These are phyloP conservation scores for Tephrocybe sp. DNA, from an alignment of 768 basidiomycete genomes.

Conservation along the genomic window DNA sequence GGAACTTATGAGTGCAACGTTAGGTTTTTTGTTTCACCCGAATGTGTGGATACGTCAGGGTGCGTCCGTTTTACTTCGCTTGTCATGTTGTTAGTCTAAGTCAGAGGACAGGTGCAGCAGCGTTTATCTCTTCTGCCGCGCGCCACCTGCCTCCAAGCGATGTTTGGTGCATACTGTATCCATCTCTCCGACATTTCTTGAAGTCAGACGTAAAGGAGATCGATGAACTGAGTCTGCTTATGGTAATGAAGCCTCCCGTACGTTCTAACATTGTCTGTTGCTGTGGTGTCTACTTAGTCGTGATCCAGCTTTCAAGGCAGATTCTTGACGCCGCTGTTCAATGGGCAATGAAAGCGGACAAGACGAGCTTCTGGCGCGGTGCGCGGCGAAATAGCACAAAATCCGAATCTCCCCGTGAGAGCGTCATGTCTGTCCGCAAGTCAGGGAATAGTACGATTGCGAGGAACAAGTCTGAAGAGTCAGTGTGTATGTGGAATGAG, in stretches of 20 bases:
- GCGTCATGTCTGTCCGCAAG: constrained; percentile 65
- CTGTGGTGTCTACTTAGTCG: background rate
- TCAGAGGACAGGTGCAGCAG: constrained; percentile 69
- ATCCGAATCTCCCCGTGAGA: constrained; percentile 70
- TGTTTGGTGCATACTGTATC: constrained; percentile 97
- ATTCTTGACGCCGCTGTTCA: constrained; percentile 84
- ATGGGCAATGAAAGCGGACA: constrained; percentile 87
- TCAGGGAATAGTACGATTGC: constrained; percentile 40
- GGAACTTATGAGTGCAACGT: constrained; percentile 88
- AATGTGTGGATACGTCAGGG: constrained; percentile 96
- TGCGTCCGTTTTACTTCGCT: constrained; percentile 24
- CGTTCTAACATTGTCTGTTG: constrained; percentile 23
- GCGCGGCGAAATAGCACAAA: constrained; percentile 47
- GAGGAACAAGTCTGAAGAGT: constrained; percentile 77
- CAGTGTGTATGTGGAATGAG: constrained; percentile 23
- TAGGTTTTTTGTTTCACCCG: constrained; percentile 93
- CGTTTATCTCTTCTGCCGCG: constrained; percentile 86
- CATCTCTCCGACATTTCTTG: constrained; percentile 82
- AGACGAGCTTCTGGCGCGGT: constrained; percentile 76
- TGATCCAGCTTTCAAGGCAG: constrained; percentile 56
- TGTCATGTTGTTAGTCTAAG: background rate
- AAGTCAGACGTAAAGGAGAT: constrained; percentile 79
- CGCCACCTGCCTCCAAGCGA: constrained; percentile 84
- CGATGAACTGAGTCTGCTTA: constrained; percentile 72
- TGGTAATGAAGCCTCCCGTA: constrained; percentile 79